Conservation (phyloP, 2,329 filamentous ascomycete species). For the Calonectria leucothoes region DNA sequence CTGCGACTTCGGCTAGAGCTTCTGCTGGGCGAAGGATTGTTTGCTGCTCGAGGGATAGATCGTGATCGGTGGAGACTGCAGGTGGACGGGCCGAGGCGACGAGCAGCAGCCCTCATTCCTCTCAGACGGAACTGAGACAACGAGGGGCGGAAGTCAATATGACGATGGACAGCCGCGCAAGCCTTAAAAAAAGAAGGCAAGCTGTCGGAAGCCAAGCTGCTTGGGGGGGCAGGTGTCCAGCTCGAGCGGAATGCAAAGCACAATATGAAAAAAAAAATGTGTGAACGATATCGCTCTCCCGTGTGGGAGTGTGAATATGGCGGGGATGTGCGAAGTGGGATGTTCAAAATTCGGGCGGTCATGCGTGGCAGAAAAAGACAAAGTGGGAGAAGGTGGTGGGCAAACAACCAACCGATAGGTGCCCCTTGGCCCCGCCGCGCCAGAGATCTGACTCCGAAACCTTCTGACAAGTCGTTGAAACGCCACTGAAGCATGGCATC, state of each 20-base stretch:
- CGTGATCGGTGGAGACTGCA: constrained; percentile 34
- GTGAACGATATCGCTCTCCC: constrained; percentile 2
- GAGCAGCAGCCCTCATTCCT: constrained; percentile 44
- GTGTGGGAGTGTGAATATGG: constrained; percentile 22
- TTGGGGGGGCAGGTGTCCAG: neutral
- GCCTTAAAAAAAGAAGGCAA: neutral
- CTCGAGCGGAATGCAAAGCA: neutral
- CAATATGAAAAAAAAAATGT: neutral
- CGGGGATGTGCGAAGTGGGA: constrained; percentile 23
- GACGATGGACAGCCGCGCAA: neutral
- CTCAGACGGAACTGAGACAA: constrained; percentile 18
- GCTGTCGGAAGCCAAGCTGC: neutral
- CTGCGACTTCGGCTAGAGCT: constrained; percentile 18
- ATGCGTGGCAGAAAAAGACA: constrained; percentile 40
- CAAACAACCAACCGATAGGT: neutral
- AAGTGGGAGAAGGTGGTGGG: neutral
- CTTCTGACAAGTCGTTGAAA: constrained; percentile 6
- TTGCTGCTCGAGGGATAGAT: constrained; percentile 29
- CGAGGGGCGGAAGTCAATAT: constrained; percentile 3
- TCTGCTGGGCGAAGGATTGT: neutral
- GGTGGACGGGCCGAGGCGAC: constrained; percentile 37
- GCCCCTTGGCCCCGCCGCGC: neutral
- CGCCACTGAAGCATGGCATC: constrained; percentile 8
- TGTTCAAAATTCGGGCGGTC: constrained; percentile 45
- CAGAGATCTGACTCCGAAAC: constrained; percentile 5